A percentile compares a stretch with the other conserved stretches of the same genome.
Evolutionary conservation across 2,329 filamentous ascomycete genomes (phyloP).

Genomic region (Ophiostoma pallidulum): DNA sequence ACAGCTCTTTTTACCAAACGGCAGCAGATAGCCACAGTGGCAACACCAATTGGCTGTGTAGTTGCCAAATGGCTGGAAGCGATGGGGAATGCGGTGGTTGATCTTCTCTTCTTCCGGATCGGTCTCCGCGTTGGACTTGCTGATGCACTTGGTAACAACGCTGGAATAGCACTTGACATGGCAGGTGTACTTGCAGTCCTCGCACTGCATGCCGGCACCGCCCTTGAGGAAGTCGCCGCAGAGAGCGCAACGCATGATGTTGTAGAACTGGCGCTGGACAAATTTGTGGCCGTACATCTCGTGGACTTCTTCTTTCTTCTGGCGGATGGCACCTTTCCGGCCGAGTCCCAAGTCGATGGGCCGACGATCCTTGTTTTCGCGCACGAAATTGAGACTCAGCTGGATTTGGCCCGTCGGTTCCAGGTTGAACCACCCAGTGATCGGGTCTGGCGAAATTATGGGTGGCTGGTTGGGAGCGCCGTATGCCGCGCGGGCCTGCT

Average conservation of each 20-base stretch:
- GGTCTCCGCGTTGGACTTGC: constrained; percentile 96
- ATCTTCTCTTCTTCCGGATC: constrained; percentile 99
- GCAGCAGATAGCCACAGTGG: constrained; percentile 92
- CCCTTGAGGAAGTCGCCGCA: constrained; percentile 99
- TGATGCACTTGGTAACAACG: constrained; percentile 98
- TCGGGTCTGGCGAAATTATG: constrained; percentile 48
- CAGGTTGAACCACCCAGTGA: constrained; percentile 94
- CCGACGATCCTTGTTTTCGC: constrained; percentile 74
- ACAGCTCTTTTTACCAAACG: constrained; percentile 90
- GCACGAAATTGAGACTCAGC: constrained; percentile 82
- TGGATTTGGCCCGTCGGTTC: constrained; percentile 92
- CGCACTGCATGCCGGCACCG: constrained; percentile 96
- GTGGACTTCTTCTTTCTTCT: constrained; percentile 95
- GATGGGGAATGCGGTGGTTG: constrained; percentile 97
- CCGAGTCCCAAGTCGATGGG: constrained; percentile 83
- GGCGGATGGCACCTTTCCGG: constrained; percentile 89
- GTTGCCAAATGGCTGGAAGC: constrained; percentile 93
- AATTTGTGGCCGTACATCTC: constrained; percentile 99
- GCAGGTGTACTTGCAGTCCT: constrained; percentile 99
- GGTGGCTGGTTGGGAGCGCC: constrained; percentile 29
- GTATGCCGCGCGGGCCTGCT: constrained; percentile 19
- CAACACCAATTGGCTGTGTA: constrained; percentile 99
- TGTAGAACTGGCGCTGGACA: constrained; percentile 97
- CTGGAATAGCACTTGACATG: constrained; percentile 95
- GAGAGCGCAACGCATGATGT: constrained; percentile 98